A percentile compares a stretch with the other conserved stretches of the same genome.
These are phyloP conservation scores for Moniliophthora roreri DNA, from an alignment of 1,284 basidiomycete genomes.

Conservation along the genomic window DNA sequence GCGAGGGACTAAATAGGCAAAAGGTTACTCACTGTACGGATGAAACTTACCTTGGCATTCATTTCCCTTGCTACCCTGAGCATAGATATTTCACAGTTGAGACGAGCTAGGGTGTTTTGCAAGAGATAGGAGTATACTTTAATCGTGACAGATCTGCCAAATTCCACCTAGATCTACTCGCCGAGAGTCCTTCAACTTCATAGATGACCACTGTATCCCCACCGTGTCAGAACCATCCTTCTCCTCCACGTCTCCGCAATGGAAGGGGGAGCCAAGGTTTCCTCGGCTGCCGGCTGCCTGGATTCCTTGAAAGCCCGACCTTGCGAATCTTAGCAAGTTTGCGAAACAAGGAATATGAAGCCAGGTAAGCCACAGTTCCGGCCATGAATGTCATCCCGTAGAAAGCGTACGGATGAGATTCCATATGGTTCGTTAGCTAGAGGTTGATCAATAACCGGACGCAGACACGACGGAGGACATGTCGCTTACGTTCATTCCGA, in stretches of 20 bases:
- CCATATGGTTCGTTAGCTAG: slow-evolving; percentile 70
- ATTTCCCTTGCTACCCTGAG: no score
- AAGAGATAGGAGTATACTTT: no score
- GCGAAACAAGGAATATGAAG: slow-evolving; percentile 61
- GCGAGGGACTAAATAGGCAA: no score
- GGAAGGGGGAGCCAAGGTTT: slow-evolving; percentile 45
- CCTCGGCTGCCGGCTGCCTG: slow-evolving; percentile 27
- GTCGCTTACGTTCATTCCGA: slow-evolving; percentile 90
- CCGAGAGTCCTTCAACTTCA: not conserved
- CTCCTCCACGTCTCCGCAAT: slow-evolving; percentile 48
- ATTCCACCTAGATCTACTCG: not conserved
- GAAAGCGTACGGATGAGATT: slow-evolving; percentile 70
- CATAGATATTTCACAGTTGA: no score
- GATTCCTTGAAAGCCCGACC: slow-evolving; percentile 52
- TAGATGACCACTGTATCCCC: slow-evolving; percentile 13
- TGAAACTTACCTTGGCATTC: no score
- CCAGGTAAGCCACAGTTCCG: slow-evolving; percentile 50
- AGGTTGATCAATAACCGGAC: slow-evolving; percentile 19
- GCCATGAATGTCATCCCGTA: slow-evolving; percentile 58
- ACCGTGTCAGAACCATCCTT: slow-evolving; percentile 47
- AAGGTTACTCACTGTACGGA: no score
- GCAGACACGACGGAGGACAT: slow-evolving; percentile 5
- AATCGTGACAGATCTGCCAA: no score
- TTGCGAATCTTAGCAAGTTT: slow-evolving; percentile 50
- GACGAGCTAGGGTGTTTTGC: no score